A percentile compares a stretch with the other conserved stretches of the same genome.
These are phyloP conservation scores for Escovopsis sp. DNA, from an alignment of 2,329 filamentous ascomycete genomes.

Conservation along the genomic window DNA sequence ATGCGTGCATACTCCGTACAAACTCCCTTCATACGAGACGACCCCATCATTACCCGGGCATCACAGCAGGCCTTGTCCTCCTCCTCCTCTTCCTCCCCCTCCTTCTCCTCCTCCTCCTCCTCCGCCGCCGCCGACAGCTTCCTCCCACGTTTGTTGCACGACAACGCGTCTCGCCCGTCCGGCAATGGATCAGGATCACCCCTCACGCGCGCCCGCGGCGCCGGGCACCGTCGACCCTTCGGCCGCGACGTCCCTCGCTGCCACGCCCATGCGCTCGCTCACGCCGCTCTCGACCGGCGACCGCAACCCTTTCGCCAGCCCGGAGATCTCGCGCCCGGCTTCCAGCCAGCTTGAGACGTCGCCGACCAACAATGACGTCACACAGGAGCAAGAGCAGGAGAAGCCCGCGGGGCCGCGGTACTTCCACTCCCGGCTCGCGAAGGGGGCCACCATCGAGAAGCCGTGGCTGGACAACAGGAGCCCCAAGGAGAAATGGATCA, in stretches of 20 bases:
- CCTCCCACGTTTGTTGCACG: too few relatives aligned
- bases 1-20: too few relatives aligned
- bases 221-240: constrained; percentile 17
- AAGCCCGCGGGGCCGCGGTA: constrained; percentile 32
- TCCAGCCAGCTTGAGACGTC: constrained; percentile 31
- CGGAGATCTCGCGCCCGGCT: constrained; percentile 26
- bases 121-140: not conserved
- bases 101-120: not conserved
- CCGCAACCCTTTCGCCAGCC: constrained; percentile 28
- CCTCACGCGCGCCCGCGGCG: constrained; percentile 9
- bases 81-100: too few relatives aligned
- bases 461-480: constrained; percentile 63
- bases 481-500: constrained; percentile 74
- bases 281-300: constrained; percentile 26
- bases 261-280: constrained; percentile 25
- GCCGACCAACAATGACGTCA: constrained; percentile 17
- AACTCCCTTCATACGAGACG: too few relatives aligned
- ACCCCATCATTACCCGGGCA: too few relatives aligned
- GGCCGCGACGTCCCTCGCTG: constrained; percentile 20
- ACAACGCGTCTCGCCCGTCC: too few relatives aligned
- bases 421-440: constrained; percentile 59
- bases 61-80: too few relatives aligned
- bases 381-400: constrained; percentile 18
- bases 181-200: constrained; percentile 17
- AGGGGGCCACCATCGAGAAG: constrained; percentile 58